Evolutionary conservation across 306 rosid species (phyloP), one percentile per base, ranked within the genome.

Genomic region (Vigna radiata): DNA sequence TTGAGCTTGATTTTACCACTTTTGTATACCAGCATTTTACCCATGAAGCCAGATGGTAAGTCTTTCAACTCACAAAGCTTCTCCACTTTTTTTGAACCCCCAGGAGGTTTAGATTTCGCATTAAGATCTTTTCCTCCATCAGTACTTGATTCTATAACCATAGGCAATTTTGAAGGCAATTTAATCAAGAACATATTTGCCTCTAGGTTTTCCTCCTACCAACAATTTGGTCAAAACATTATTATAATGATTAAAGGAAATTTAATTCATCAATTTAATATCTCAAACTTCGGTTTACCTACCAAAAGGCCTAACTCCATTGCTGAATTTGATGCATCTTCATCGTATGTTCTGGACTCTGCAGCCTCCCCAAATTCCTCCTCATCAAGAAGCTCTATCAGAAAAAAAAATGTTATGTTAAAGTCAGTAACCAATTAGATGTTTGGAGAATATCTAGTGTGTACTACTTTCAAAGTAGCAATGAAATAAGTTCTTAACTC

Each of bases 1-100:
- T 88, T 94, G 89, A 92, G 68, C 86, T 92, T 94, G 86, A 92
- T 59, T 47, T 84, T 88, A 77, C 97, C 97, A 63, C 97, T 92
- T 85, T 15, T 85, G 84, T 90, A 91, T 49, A 92, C 90, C 8
- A 90, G 82, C 93, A 92, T 86, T 89, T 94, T 92, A 44, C 98
- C 98, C 81, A 94, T 84, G 72, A 78, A 84, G 69, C 97, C 97
- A 15, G 88, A 69, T 72, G 97, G 91, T 78, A 90, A 53, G 27
- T 87, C 91, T 7, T 79, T 54, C 85, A 87, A 68, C 65, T 83
- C 69, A 76, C 80, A 77, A 7, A 84, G 71, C 76, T 69, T 86
- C 60, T 54, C 81, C n/a, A 1, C 68, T 21, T 78, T 39, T 68
- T 6, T 59, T 5, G 80, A 55, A 14, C 73, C 86, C 33, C 63